phyloP scores from a whole-genome alignment of 257 asterid genomes.

The Mentha longifolia region DNA sequence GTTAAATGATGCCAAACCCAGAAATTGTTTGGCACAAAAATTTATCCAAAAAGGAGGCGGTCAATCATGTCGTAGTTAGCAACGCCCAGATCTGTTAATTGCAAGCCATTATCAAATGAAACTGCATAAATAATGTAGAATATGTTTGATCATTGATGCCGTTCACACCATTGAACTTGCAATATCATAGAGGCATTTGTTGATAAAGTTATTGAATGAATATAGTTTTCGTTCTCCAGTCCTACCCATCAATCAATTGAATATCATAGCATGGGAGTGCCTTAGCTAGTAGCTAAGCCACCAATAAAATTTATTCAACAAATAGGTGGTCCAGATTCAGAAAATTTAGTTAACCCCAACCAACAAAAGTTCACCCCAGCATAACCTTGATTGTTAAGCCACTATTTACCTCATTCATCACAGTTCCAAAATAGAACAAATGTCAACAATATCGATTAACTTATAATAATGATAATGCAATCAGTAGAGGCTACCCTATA shows the following conservation, averaged over 20 bases:
- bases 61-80: neutral
- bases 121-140: neutral
- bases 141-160: too few relatives aligned
- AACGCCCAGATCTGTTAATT: constrained; percentile 8
- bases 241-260: too few relatives aligned
- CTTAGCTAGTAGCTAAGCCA: too few relatives aligned
- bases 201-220: too few relatives aligned
- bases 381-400: neutral
- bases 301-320: too few relatives aligned
- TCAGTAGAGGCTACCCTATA: constrained; percentile 9
- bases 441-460: neutral
- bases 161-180: too few relatives aligned
- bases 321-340: too few relatives aligned
- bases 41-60: neutral
- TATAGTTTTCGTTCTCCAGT: too few relatives aligned
- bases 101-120: neutral
- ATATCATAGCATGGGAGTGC: too few relatives aligned
- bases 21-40: neutral
- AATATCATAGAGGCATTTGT: too few relatives aligned
- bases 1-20: neutral
- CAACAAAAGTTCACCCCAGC: neutral
- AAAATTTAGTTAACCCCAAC: neutral
- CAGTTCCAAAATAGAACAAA: neutral
- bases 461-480: neutral
- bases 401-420: neutral